Evolutionary conservation across 495 filamentous ascomycete species (phyloP).

Genomic region (Penicillium flavigenum): DNA sequence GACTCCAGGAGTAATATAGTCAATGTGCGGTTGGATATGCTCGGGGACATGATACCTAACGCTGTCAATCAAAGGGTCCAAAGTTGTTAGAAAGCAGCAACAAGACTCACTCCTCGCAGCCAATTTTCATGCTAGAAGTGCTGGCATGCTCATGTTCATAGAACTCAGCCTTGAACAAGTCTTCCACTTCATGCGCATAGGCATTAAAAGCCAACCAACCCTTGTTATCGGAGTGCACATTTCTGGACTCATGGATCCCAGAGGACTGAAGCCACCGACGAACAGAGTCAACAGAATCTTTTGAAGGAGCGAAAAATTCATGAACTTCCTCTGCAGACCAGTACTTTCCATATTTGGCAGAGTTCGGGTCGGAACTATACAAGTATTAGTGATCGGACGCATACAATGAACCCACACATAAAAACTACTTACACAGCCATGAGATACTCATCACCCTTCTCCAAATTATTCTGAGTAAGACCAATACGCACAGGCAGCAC

Average conservation of each 20-base stretch:
- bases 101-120: slow-evolving; percentile 44
- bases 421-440: slow-evolving; percentile 26
- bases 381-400: slow-evolving; percentile 24
- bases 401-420: not conserved
- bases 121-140: slow-evolving; percentile 46
- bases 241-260: slow-evolving; percentile 48
- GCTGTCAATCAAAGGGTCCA: slow-evolving; percentile 6
- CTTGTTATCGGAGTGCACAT: slow-evolving; percentile 50
- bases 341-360: slow-evolving; percentile 62
- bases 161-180: slow-evolving; percentile 59
- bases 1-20: slow-evolving; percentile 60
- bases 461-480: slow-evolving; percentile 31
- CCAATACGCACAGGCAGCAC: slow-evolving; percentile 34
- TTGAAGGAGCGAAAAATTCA: slow-evolving; percentile 52
- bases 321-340: slow-evolving; percentile 56
- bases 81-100: not conserved
- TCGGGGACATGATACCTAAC: slow-evolving; percentile 54
- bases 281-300: slow-evolving; percentile 46
- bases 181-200: slow-evolving; percentile 55
- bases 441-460: slow-evolving; percentile 29
- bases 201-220: slow-evolving; percentile 60
- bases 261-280: slow-evolving; percentile 44
- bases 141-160: slow-evolving; percentile 52
- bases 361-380: slow-evolving; percentile 61
- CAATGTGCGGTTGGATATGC: slow-evolving; percentile 51